Percentiles rank a stretch among this genome's conserved stretches.
phyloP scores from a whole-genome alignment of 1,284 basidiomycete genomes.

The Heterobasidion annosum region DNA sequence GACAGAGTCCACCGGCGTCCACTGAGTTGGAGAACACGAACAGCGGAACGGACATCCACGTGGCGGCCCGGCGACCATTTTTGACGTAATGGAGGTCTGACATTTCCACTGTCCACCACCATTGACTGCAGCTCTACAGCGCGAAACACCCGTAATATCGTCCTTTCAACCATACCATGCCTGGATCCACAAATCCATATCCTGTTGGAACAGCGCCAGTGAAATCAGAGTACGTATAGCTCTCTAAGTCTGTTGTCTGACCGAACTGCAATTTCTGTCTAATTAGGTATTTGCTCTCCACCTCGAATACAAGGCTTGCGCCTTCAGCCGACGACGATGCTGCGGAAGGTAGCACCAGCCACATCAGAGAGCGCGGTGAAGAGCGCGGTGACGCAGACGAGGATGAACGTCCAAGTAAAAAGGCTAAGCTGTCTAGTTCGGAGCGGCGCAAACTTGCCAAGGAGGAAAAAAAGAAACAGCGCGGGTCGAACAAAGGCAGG shows the following conservation, averaged over 20 bases:
- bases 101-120: too few species aligned
- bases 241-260: not conserved
- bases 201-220: conserved; percentile 61
- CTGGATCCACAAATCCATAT: conserved; percentile 2
- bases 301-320: conserved; percentile 12
- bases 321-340: conserved; percentile 62
- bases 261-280: not conserved
- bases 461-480: conserved; percentile 62
- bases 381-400: conserved; percentile 12
- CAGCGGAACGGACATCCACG: too few species aligned
- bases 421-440: conserved; percentile 19
- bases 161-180: too few species aligned
- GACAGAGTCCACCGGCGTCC: too few species aligned
- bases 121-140: too few species aligned
- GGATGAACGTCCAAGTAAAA: conserved; percentile 13
- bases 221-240: conserved; percentile 57
- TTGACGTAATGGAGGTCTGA: too few species aligned
- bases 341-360: conserved; percentile 56
- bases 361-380: conserved; percentile 18
- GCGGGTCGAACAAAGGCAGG: conserved; percentile 74
- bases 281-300: conserved; percentile 50
- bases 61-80: too few species aligned
- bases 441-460: conserved; percentile 39
- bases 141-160: too few species aligned
- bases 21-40: too few species aligned